Evolutionary conservation across 352 stramenopile genomes (phyloP).

Genomic region (Globisporangium cystogenes): DNA sequence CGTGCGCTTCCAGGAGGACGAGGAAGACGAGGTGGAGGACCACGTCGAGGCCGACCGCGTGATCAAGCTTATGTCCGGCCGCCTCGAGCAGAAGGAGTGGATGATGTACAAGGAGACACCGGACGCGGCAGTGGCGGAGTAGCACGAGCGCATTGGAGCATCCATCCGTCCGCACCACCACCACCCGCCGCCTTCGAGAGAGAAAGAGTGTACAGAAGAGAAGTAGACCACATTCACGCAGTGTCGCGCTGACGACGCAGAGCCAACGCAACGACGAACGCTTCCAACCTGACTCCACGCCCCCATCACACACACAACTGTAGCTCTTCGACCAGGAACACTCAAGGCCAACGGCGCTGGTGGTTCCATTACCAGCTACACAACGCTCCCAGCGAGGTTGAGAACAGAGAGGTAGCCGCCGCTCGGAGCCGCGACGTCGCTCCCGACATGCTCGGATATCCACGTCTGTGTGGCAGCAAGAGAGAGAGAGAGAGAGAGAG

Average conservation of each 20-base stretch:
- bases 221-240: not conserved
- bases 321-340: too few species aligned
- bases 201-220: not conserved
- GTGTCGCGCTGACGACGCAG: not conserved
- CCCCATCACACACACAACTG: not conserved
- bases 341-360: not conserved
- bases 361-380: slow-evolving; percentile 17
- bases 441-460: slow-evolving; percentile 40
- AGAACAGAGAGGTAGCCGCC: slow-evolving; percentile 49
- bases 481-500: too few species aligned
- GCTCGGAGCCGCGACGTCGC: slow-evolving; percentile 19
- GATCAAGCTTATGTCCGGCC: slow-evolving; percentile 62
- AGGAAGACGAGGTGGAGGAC: slow-evolving; percentile 52
- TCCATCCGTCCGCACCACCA: too few species aligned
- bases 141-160: slow-evolving; percentile 7
- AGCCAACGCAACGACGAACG: not conserved
- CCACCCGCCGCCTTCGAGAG: not conserved
- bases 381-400: slow-evolving; percentile 29
- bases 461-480: too few species aligned
- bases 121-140: slow-evolving; percentile 3
- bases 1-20: slow-evolving; percentile 52
- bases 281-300: not conserved
- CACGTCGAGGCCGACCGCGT: slow-evolving; percentile 32
- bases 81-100: slow-evolving; percentile 60
- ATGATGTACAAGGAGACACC: slow-evolving; percentile 66